Evolutionary conservation across 2,329 filamentous ascomycete species (phyloP).

Genomic region (Aureobasidium sp.): DNA sequence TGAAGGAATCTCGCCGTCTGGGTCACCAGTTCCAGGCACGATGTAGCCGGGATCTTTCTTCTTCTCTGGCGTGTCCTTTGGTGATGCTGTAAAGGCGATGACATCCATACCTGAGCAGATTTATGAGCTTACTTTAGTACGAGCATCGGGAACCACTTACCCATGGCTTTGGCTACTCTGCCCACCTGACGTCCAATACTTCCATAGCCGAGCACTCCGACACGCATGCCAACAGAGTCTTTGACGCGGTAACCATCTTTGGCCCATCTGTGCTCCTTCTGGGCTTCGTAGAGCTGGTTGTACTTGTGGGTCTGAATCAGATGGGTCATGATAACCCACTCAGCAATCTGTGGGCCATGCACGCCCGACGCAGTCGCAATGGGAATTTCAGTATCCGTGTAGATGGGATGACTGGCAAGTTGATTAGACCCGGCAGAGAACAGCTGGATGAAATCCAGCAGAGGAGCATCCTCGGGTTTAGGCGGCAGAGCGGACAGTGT

Average conservation of each 20-base stretch:
- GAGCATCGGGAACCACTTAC: conserved; percentile 29
- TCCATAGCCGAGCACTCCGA: conserved; percentile 57
- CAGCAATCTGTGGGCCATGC: conserved; percentile 58
- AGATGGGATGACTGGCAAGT: conserved; percentile 46
- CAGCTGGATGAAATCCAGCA: conserved; percentile 48
- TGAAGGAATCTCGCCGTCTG: conserved; percentile 47
- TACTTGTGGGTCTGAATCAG: conserved; percentile 52
- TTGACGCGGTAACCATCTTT: conserved; percentile 29
- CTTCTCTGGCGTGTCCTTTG: conserved; percentile 60
- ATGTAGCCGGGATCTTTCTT: conserved; percentile 59
- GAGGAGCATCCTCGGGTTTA: conserved; percentile 28
- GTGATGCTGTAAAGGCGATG: conserved; percentile 66
- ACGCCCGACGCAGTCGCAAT: conserved; percentile 51
- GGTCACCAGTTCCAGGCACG: conserved; percentile 59
- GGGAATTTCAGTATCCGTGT: conserved; percentile 45
- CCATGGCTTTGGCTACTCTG: conserved; percentile 31
- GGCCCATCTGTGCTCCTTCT: conserved; percentile 51
- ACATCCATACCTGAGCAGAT: conserved; percentile 62
- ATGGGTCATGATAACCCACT: conserved; percentile 60
- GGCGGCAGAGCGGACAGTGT: conserved; percentile 43
- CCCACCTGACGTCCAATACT: conserved; percentile 53
- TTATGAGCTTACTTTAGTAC: conserved; percentile 35
- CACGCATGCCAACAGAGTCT: conserved; percentile 51
- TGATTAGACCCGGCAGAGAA: conserved; percentile 53
- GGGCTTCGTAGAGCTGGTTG: conserved; percentile 48